Percentiles rank a stretch among this genome's conserved stretches.
Conservation (phyloP, 352 stramenopile genomes). For the Globisporangium paroecandrum region DNA sequence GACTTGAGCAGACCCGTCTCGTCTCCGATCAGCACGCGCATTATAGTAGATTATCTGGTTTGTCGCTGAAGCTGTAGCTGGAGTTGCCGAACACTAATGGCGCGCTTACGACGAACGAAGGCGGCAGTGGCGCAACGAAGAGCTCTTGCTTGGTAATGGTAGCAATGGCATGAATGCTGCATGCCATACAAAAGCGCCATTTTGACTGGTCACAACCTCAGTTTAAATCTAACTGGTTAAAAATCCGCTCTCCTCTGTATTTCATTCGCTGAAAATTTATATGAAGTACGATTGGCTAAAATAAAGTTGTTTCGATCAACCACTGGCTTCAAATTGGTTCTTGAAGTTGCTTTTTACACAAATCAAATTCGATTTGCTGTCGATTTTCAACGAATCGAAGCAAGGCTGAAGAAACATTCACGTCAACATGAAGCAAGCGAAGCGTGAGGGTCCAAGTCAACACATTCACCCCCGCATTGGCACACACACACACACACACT, state of each 20-base stretch:
- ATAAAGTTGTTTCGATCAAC: not conserved
- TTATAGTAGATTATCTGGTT: slow-evolving; percentile 15
- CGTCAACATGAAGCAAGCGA: slow-evolving; percentile 16
- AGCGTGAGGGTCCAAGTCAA: not conserved
- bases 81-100: not conserved
- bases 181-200: slow-evolving; percentile 2
- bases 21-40: slow-evolving; percentile 77
- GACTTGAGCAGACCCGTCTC: slow-evolving; percentile 84
- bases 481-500: slow-evolving; percentile 3
- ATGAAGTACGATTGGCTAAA: not conserved
- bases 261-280: slow-evolving; percentile 5
- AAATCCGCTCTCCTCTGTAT: not conserved
- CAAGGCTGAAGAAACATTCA: not conserved
- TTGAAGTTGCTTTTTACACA: slow-evolving; percentile 22
- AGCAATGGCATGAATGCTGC: not conserved
- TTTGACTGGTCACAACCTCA: slow-evolving; percentile 18
- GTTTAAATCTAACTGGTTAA: not conserved
- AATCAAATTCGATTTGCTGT: not conserved
- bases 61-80: not conserved
- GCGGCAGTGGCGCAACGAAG: not conserved
- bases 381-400: slow-evolving; percentile 12
- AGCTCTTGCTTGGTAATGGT: not conserved
- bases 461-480: not conserved
- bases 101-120: not conserved
- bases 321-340: slow-evolving; percentile 9